phyloP scores from a whole-genome alignment of 805 yeast species.

The Komagataella kurtzmanii region DNA sequence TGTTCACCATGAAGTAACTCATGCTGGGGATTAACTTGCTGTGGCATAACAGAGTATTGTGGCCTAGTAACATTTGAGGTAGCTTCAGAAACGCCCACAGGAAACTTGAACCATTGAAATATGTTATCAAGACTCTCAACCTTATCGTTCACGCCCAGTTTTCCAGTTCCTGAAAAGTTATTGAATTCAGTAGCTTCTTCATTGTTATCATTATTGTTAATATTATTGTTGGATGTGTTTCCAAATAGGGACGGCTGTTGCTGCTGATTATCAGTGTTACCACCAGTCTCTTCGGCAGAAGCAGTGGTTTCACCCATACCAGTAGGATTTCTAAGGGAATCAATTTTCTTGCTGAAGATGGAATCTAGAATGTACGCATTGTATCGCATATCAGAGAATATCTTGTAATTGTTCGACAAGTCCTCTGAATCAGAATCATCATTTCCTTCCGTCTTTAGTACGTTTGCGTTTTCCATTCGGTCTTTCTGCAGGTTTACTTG shows the following conservation, averaged over 20 bases:
- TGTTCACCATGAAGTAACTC: background rate
- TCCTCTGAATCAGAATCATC: constrained; percentile 8
- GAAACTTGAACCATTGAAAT: constrained; percentile 7
- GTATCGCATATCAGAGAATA: constrained; percentile 16
- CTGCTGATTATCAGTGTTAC: background rate
- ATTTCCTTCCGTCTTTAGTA: constrained; percentile 7
- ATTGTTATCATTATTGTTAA: background rate
- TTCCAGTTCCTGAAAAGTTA: background rate
- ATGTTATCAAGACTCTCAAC: constrained; percentile 6
- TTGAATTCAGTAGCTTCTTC: background rate
- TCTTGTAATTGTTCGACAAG: constrained; percentile 16
- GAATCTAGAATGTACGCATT: constrained; percentile 14
- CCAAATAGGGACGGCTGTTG: background rate
- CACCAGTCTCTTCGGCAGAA: background rate
- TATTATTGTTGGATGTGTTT: background rate
- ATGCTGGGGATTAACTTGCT: background rate
- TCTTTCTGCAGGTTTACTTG: constrained; percentile 7
- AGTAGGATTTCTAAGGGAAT: constrained; percentile 1
- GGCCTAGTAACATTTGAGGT: constrained; percentile 1
- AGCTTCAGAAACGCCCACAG: constrained; percentile 1
- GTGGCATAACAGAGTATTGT: background rate
- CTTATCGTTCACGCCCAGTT: background rate
- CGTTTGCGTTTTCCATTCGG: constrained; percentile 1
- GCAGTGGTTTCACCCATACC: background rate
- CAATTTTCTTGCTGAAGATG: constrained; percentile 13